A percentile compares a stretch with the other conserved stretches of the same genome.
phyloP scores from a whole-genome alignment of 2,329 filamentous ascomycete genomes.

The Byssoonygena ceratinophila region DNA sequence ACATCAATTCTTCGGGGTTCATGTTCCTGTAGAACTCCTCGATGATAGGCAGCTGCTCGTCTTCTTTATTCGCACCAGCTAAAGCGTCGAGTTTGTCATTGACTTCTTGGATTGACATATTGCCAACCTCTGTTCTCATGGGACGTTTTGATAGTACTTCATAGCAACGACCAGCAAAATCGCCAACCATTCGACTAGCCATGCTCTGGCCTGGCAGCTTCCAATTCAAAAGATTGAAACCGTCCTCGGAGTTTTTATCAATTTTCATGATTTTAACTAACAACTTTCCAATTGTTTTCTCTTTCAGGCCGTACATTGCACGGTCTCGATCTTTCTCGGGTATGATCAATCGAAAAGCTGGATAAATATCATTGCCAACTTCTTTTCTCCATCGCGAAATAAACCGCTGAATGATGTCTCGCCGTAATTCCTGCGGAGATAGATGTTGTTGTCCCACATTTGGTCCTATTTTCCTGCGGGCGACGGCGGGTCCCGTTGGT shows the following conservation, averaged over 20 bases:
- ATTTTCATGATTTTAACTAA: conserved; percentile 91
- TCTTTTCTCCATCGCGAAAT: conserved; percentile 77
- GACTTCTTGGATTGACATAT: conserved; percentile 79
- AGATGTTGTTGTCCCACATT: conserved; percentile 34
- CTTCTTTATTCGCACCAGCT: conserved; percentile 63
- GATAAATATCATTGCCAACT: conserved; percentile 87
- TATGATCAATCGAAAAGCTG: conserved; percentile 79
- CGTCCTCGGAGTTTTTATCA: conserved; percentile 80
- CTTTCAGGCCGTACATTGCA: conserved; percentile 87
- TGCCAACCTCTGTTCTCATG: conserved; percentile 60
- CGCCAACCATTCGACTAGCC: conserved; percentile 61
- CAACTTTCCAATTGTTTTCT: conserved; percentile 78
- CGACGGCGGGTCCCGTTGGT: conserved; percentile 45
- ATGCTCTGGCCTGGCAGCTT: conserved; percentile 66
- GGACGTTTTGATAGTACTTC: conserved; percentile 77
- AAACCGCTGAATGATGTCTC: conserved; percentile 74
- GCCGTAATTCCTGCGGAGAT: conserved; percentile 65
- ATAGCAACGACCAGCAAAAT: conserved; percentile 82
- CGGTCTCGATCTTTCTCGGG: conserved; percentile 88
- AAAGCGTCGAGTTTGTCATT: conserved; percentile 75
- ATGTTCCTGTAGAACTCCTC: conserved; percentile 76
- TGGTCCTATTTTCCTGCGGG: conserved; percentile 50
- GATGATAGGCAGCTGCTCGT: conserved; percentile 73
- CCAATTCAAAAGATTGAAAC: conserved; percentile 77
- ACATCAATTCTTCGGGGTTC: conserved; percentile 87